These are phyloP conservation scores for Naganishia vishniacii DNA, from an alignment of 768 basidiomycete species.

Conservation along the genomic window DNA sequence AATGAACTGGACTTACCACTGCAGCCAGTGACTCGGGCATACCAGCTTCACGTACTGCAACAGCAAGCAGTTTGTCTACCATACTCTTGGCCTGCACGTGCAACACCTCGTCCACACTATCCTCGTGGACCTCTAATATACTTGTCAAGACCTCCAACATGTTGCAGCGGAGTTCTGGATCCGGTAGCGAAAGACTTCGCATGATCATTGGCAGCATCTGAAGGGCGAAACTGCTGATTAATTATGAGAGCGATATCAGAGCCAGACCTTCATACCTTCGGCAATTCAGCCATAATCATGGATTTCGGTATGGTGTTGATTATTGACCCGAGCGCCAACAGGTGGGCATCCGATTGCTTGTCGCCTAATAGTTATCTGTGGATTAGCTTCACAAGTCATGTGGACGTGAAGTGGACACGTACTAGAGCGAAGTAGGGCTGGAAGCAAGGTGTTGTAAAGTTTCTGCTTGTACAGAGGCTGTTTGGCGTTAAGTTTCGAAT, in stretches of 20 bases:
- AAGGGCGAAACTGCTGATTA: too few relatives aligned
- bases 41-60: conserved; percentile 39
- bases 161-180: conserved; percentile 66
- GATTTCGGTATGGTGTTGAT: conserved; percentile 73
- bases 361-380: conserved; percentile 22
- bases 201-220: conserved; percentile 86
- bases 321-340: conserved; percentile 76
- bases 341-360: conserved; percentile 59
- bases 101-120: conserved; percentile 50
- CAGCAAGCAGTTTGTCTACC: conserved; percentile 65
- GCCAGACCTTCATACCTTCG: conserved; percentile 31
- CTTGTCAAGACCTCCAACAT: conserved; percentile 73
- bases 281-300: conserved; percentile 65
- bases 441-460: conserved; percentile 66
- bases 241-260: background rate
- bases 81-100: conserved; percentile 68
- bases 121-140: conserved; percentile 58
- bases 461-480: conserved; percentile 51
- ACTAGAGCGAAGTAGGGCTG: conserved; percentile 66
- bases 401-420: conserved; percentile 36
- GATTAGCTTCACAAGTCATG: background rate
- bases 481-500: too few relatives aligned
- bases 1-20: background rate
- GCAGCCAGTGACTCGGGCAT: background rate
- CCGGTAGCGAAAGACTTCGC: conserved; percentile 72